phyloP scores from a whole-genome alignment of 2,329 filamentous ascomycete species.

The Plectosphaerella cucumerina region DNA sequence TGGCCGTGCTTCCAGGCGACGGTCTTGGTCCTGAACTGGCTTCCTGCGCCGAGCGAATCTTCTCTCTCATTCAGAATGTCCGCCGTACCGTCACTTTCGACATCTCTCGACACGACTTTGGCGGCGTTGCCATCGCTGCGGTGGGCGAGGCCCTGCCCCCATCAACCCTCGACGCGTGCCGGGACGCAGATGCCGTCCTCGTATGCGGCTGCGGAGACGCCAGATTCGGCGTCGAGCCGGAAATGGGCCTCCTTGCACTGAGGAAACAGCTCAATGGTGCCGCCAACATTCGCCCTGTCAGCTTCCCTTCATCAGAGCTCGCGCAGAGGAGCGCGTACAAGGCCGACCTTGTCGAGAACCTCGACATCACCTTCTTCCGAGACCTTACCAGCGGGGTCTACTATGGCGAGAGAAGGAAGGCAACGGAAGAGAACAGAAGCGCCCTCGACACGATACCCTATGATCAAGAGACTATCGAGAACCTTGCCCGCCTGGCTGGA shows the following conservation, averaged over 20 bases:
- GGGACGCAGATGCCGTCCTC: constrained; percentile 5
- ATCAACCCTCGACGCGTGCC: constrained; percentile 10
- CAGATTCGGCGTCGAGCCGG: constrained; percentile 54
- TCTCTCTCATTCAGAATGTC: constrained; percentile 7
- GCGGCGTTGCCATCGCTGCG: constrained; percentile 1
- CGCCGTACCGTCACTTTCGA: constrained; percentile 8
- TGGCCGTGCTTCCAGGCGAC: constrained; percentile 9
- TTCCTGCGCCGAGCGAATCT: constrained; percentile 1
- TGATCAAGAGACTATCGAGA: constrained; percentile 65
- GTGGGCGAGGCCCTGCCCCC: not conserved
- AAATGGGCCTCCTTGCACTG: constrained; percentile 69
- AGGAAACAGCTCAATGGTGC: constrained; percentile 54
- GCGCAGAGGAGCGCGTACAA: constrained; percentile 67
- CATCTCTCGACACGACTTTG: constrained; percentile 3
- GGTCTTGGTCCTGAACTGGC: constrained; percentile 7
- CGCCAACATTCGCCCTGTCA: constrained; percentile 70
- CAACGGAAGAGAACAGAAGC: constrained; percentile 45
- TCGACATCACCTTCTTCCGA: constrained; percentile 74
- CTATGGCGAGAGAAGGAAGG: constrained; percentile 57
- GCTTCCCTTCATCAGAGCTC: constrained; percentile 68
- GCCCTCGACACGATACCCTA: constrained; percentile 71
- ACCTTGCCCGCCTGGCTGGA: constrained; percentile 63
- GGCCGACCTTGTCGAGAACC: constrained; percentile 60
- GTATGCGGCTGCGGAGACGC: constrained; percentile 11
- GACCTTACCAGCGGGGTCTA: constrained; percentile 76